Conservation (phyloP, 371 early-diverging fungal species). For the Cokeromyces recurvatus region DNA sequence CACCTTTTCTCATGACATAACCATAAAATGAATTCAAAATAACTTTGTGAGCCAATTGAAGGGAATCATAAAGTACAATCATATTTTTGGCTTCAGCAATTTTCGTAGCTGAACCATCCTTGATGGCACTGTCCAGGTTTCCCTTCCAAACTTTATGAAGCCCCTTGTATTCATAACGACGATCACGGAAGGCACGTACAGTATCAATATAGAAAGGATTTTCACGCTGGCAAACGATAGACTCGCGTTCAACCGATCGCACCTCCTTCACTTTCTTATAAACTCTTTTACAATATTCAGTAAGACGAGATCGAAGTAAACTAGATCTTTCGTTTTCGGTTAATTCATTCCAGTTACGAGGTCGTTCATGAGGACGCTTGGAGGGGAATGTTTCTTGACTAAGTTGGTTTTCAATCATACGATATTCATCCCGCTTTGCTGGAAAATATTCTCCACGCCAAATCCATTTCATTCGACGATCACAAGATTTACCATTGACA, state of each 20-base stretch:
- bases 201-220: slow-evolving; percentile 99
- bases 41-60: slow-evolving; percentile 99
- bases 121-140: slow-evolving; percentile 68
- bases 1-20: slow-evolving; percentile 99
- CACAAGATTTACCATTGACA: slow-evolving; percentile 82
- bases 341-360: slow-evolving; percentile 70
- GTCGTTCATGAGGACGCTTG: slow-evolving; percentile 42
- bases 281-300: slow-evolving; percentile 88
- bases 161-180: slow-evolving; percentile 98
- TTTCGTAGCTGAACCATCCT: slow-evolving; percentile 63
- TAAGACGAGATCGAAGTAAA: slow-evolving; percentile 76
- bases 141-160: slow-evolving; percentile 89
- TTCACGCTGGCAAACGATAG: slow-evolving; percentile 97
- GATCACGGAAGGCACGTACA: slow-evolving; percentile 96
- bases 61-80: slow-evolving; percentile 94
- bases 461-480: slow-evolving; percentile 96
- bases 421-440: slow-evolving; percentile 86
- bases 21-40: slow-evolving; percentile 99
- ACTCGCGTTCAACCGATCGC: slow-evolving; percentile 75
- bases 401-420: slow-evolving; percentile 88
- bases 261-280: slow-evolving; percentile 84
- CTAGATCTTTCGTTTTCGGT: slow-evolving; percentile 62
- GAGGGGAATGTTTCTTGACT: slow-evolving; percentile 78
- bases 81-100: slow-evolving; percentile 89
- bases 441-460: slow-evolving; percentile 98